Evolutionary conservation across 371 early-diverging fungal species (phyloP).

Genomic region (Mortierella sp.): DNA sequence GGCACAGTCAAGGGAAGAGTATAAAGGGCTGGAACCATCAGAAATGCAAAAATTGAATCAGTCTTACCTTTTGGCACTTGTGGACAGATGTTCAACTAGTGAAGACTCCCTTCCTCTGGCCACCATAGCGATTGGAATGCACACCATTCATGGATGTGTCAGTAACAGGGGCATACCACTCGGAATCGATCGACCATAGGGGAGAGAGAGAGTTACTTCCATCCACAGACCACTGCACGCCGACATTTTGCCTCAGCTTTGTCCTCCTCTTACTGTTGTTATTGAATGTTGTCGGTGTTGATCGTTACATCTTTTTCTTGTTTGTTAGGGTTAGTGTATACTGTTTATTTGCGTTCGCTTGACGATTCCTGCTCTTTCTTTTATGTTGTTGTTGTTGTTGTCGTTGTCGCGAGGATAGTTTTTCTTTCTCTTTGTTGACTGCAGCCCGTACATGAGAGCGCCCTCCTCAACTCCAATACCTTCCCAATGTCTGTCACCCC

Average conservation of each 20-base stretch:
- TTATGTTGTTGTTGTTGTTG: not conserved
- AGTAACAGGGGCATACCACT: not conserved
- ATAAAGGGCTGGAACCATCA: not conserved
- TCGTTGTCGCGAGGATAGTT: too few relatives aligned
- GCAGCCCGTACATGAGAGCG: not conserved
- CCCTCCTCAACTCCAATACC: not conserved
- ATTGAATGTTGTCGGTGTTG: not conserved
- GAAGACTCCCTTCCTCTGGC: not conserved
- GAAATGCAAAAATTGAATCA: not conserved
- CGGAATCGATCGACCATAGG: not conserved
- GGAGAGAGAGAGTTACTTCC: not conserved
- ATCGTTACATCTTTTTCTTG: not conserved
- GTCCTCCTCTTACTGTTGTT: not conserved
- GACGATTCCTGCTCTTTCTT: not conserved
- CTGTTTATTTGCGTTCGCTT: not conserved
- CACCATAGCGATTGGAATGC: not conserved
- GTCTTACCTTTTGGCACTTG: not conserved
- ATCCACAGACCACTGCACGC: not conserved
- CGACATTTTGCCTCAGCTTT: not conserved
- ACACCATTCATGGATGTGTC: not conserved
- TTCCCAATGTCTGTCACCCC: not conserved
- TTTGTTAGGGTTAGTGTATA: not conserved
- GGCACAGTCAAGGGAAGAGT: not conserved
- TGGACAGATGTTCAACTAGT: not conserved
- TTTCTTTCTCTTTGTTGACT: not conserved